These are phyloP conservation scores for Chlorencoelia australis DNA, from an alignment of 2,329 filamentous ascomycete genomes.

Conservation along the genomic window DNA sequence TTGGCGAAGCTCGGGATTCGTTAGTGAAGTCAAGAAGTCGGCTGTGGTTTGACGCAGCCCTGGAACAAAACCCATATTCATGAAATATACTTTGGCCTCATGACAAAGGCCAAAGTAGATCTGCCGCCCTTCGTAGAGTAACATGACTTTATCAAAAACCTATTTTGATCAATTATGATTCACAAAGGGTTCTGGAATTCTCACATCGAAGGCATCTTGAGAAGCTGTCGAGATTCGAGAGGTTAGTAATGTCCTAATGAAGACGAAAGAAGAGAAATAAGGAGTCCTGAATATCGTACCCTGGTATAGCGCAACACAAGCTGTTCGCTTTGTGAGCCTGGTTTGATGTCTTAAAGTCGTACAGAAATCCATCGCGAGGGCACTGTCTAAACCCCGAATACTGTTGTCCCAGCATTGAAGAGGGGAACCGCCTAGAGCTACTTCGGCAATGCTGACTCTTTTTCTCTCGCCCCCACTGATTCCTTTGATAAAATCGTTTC, in stretches of 20 bases:
- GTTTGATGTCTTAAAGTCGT: conserved; percentile 54
- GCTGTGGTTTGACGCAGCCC: conserved; percentile 43
- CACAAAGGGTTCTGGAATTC: background rate
- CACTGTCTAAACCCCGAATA: conserved; percentile 65
- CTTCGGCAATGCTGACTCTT: conserved; percentile 70
- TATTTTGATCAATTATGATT: conserved; percentile 12
- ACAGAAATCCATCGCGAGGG: conserved; percentile 63
- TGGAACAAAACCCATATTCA: conserved; percentile 62
- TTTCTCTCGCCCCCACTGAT: conserved; percentile 75
- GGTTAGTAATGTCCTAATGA: no score
- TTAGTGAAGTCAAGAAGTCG: conserved; percentile 73
- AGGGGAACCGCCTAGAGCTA: conserved; percentile 62
- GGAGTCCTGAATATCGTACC: no score
- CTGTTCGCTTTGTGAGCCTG: conserved; percentile 51
- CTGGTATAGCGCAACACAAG: conserved; percentile 63
- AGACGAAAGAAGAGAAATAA: no score
- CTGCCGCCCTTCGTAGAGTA: conserved; percentile 58
- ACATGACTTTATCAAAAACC: conserved; percentile 57
- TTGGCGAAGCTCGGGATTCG: conserved; percentile 36
- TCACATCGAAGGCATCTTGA: conserved; percentile 54
- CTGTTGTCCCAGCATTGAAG: conserved; percentile 65
- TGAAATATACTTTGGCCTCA: conserved; percentile 58
- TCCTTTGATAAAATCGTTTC: conserved; percentile 60
- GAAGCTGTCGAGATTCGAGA: no score
- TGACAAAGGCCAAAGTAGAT: conserved; percentile 59